phyloP scores from a whole-genome alignment of 2,329 filamentous ascomycete species.

The Graphilbum sp. region DNA sequence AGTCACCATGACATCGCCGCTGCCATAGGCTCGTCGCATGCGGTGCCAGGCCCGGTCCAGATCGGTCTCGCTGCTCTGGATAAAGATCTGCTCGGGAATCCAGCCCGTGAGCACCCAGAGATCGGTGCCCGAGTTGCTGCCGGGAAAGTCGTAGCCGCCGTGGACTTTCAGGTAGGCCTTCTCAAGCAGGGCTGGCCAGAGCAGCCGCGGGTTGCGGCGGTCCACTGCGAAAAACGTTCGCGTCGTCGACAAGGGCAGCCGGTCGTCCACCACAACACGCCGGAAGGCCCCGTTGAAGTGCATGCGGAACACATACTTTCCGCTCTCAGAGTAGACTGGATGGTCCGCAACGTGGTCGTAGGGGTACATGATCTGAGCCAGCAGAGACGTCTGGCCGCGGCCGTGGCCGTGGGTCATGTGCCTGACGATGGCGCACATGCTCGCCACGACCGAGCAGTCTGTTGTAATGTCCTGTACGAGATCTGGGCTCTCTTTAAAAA shows the following conservation, averaged over 20 bases:
- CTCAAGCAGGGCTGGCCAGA: slow-evolving; percentile 88
- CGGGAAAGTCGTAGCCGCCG: slow-evolving; percentile 93
- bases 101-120: slow-evolving; percentile 85
- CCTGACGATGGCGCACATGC: slow-evolving; percentile 67
- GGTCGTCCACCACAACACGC: slow-evolving; percentile 76
- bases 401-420: slow-evolving; percentile 31
- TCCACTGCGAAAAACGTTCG: slow-evolving; percentile 79
- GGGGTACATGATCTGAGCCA: slow-evolving; percentile 56
- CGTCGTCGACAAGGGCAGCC: slow-evolving; percentile 56
- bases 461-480: slow-evolving; percentile 91
- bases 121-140: slow-evolving; percentile 93
- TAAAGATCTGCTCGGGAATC: slow-evolving; percentile 90
- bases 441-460: slow-evolving; percentile 94
- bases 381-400: slow-evolving; percentile 43
- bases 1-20: slow-evolving; percentile 72
- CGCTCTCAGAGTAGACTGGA: slow-evolving; percentile 55
- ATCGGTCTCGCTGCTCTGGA: slow-evolving; percentile 64
- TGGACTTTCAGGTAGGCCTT: slow-evolving; percentile 94
- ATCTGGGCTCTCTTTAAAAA: slow-evolving; percentile 44
- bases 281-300: slow-evolving; percentile 92
- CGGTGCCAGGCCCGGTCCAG: slow-evolving; percentile 62
- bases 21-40: slow-evolving; percentile 56
- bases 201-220: slow-evolving; percentile 57
- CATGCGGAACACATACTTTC: slow-evolving; percentile 83
- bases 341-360: slow-evolving; percentile 41